Conservation (phyloP, 441 rosid species). For the Eruca vesicaria region DNA sequence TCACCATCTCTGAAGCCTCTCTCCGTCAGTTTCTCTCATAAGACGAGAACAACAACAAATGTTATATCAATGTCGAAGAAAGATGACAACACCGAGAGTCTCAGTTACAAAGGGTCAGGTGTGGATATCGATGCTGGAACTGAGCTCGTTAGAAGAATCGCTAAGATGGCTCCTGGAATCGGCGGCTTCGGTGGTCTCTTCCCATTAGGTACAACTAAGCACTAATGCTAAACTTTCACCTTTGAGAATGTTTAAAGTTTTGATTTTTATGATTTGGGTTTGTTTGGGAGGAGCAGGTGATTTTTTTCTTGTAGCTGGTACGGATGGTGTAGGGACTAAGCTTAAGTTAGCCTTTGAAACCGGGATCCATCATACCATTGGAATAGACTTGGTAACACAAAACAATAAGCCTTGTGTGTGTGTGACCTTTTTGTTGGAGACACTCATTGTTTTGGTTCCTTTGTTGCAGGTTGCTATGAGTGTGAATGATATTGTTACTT, state of each 20-base stretch:
- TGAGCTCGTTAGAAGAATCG: slow-evolving; percentile 82
- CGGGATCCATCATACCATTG: slow-evolving; percentile 87
- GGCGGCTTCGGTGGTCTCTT: slow-evolving; percentile 93
- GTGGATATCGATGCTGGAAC: slow-evolving; percentile 95
- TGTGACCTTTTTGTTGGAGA: no score
- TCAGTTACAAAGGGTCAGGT: slow-evolving; percentile 84
- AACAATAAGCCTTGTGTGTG: not conserved
- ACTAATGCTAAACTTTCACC: not conserved
- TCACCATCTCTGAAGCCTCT: slow-evolving; percentile 3
- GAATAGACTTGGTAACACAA: slow-evolving; percentile 75
- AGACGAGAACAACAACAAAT: slow-evolving; percentile 9
- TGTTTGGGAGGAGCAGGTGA: slow-evolving; percentile 51
- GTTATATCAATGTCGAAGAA: slow-evolving; percentile 35
- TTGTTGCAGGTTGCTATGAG: slow-evolving; percentile 84
- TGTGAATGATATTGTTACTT: slow-evolving; percentile 92
- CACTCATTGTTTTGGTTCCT: not conserved
- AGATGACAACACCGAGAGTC: slow-evolving; percentile 34
- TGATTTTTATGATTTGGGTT: not conserved
- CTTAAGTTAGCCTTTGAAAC: slow-evolving; percentile 90
- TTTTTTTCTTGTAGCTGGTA: slow-evolving; percentile 88
- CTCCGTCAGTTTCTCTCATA: slow-evolving; percentile 5
- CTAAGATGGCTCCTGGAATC: slow-evolving; percentile 88
- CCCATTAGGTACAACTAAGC: slow-evolving; percentile 62
- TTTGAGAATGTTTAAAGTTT: not conserved
- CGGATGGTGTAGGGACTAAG: slow-evolving; percentile 97